Base-by-base conservation (phyloP, 805 yeast species). In the Brettanomyces sp. region DNA sequence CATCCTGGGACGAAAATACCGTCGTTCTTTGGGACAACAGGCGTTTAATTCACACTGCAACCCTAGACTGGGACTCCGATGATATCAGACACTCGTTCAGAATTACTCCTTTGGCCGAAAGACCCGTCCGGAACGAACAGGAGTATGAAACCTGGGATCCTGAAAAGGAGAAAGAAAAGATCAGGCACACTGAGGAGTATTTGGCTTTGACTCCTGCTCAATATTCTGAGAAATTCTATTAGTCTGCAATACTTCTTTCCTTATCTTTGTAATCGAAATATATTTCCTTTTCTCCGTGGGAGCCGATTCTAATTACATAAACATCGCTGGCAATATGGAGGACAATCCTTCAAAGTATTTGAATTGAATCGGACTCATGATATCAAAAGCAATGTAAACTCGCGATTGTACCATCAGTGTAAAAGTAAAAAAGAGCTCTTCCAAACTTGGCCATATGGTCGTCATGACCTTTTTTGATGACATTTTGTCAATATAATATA, bases 21-120 rank as follows among this genome's bases (percentile, higher is more conserved):
- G 82, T 85, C 44, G 86, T 80, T 18, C 63, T 82, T 25, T 85
- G 91, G 91, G 93, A 85, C 57, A 85, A 85, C 69, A 77, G 93
- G 60, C 69, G 82, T 57, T 74, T 79, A 8, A 64, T 75, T 24
- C 93, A 85, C 61, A 69, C 85, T 12, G 88, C 89, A 13, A 70
- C 80, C 14, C 73, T 77, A 46, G 91, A 85, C 56, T 84, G 86
- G 82, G 82, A 76, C 52, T 70, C 75, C 41, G 80, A 83, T 14
- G 76, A 72, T 36, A 70, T 77, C 23, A 76, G 93, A 62, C 91
- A 84, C 53, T 85, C 85, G 8, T 79, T 80, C 57, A 74, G 91
- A 62, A 75, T 84, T 47, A 82, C 89, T 14, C 80, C 85, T 3
- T 75, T 76, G 55, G 90, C 82, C 18, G 91, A 85, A 62, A 70